A percentile compares a stretch with the other conserved stretches of the same genome.
phyloP scores from a whole-genome alignment of 257 asterid genomes.

The Primulina tabacum region DNA sequence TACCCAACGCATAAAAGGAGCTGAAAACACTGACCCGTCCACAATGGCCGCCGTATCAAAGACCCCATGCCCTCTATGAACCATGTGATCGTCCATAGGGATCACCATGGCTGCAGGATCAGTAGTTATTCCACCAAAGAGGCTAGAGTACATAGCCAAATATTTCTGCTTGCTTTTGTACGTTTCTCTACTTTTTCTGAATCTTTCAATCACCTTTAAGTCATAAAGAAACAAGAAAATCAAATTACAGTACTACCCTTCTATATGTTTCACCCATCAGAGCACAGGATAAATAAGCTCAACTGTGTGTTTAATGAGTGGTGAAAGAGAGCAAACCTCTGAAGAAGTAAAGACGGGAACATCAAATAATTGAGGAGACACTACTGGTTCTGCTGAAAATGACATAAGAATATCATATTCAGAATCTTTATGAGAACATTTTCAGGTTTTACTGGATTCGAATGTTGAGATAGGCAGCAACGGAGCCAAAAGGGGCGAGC shows the following conservation, averaged over 20 bases:
- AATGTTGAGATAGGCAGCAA: too few species aligned
- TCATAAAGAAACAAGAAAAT: neutral
- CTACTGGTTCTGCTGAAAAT: conserved; percentile 33
- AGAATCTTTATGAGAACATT: neutral
- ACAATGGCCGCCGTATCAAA: conserved; percentile 84
- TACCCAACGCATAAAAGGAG: neutral
- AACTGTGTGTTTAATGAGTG: neutral
- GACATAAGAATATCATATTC: conserved; percentile 18
- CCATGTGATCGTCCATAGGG: conserved; percentile 96
- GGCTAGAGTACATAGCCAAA: conserved; percentile 86
- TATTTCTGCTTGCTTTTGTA: conserved; percentile 61
- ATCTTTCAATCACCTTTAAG: conserved; percentile 67
- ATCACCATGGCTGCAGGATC: conserved; percentile 88
- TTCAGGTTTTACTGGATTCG: too few species aligned
- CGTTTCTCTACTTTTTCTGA: conserved; percentile 42
- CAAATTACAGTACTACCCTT: neutral
- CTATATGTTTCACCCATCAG: neutral
- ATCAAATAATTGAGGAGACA: conserved; percentile 30
- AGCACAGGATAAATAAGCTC: neutral
- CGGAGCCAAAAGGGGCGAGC: too few species aligned
- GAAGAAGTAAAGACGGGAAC: conserved; percentile 67
- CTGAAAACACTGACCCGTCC: conserved; percentile 61
- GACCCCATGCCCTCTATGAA: conserved; percentile 96
- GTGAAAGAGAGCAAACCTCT: conserved; percentile 52
- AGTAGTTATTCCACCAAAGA: conserved; percentile 79